These are phyloP conservation scores for Heimioporus sp. DNA, from an alignment of 768 basidiomycete genomes.

Conservation along the genomic window DNA sequence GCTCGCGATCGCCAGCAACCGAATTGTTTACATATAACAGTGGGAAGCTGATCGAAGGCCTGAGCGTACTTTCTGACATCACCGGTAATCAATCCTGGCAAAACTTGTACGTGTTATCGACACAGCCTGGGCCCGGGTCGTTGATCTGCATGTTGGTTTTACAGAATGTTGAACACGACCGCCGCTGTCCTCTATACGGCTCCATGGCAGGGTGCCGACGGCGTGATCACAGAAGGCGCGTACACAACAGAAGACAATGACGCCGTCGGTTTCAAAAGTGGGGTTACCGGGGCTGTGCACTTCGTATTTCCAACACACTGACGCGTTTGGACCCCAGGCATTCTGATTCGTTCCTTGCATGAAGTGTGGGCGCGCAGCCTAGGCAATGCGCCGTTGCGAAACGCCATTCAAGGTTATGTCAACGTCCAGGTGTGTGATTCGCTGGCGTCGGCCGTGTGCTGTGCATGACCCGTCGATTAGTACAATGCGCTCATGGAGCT, in stretches of 20 bases:
- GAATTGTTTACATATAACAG: constrained; percentile 57
- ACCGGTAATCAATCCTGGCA: constrained; percentile 43
- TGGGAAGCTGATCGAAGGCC: constrained; percentile 53
- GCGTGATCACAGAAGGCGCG: constrained; percentile 52
- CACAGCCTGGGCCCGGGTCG: background rate
- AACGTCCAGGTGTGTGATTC: constrained; percentile 44
- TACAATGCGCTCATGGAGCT: constrained; percentile 11
- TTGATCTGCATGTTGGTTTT: constrained; percentile 1
- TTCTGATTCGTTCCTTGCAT: constrained; percentile 47
- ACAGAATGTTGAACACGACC: constrained; percentile 37
- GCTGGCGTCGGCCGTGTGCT: background rate
- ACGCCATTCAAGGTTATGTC: constrained; percentile 46
- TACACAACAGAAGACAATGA: constrained; percentile 42
- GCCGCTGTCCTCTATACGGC: constrained; percentile 43
- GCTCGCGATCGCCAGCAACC: constrained; percentile 41
- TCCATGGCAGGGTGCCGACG: constrained; percentile 47
- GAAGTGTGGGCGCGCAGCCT: constrained; percentile 44
- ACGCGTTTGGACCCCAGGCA: constrained; percentile 20
- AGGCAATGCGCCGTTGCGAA: constrained; percentile 36
- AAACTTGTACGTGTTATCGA: constrained; percentile 32
- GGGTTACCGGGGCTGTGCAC: background rate
- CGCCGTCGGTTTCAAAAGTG: constrained; percentile 52
- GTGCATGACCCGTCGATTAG: background rate
- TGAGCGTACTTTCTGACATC: constrained; percentile 43
- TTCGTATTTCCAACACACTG: background rate